phyloP scores from a whole-genome alignment of 345 rosid genomes.

The Kandelia obovata region DNA sequence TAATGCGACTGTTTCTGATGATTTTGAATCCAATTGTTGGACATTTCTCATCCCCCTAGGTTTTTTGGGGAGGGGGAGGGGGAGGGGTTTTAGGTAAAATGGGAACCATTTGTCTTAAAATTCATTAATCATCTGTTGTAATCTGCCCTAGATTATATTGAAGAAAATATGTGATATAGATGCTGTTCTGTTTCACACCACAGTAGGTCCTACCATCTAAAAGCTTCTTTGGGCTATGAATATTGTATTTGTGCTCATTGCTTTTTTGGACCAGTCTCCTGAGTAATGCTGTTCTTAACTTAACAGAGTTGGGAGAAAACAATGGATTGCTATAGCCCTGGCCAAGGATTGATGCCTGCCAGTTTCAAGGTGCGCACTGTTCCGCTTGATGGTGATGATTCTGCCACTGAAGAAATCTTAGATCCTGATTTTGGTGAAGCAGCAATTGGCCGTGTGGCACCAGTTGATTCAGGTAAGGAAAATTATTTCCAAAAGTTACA shows the following conservation, averaged over 20 bases:
- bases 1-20: too few relatives aligned
- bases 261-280: constrained; percentile 5
- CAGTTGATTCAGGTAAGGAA: constrained; percentile 66
- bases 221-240: background rate
- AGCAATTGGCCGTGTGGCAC: constrained; percentile 94
- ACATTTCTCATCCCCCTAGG: too few relatives aligned
- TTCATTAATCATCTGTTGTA: background rate
- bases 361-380: constrained; percentile 83
- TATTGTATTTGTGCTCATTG: background rate
- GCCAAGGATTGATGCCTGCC: constrained; percentile 94
- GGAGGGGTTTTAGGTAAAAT: too few relatives aligned
- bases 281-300: constrained; percentile 1
- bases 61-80: too few relatives aligned
- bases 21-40: too few relatives aligned
- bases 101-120: background rate
- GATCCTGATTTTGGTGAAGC: constrained; percentile 96
- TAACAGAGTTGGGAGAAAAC: constrained; percentile 92
- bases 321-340: constrained; percentile 88
- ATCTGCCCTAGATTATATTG: background rate
- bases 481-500: background rate
- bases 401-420: constrained; percentile 62
- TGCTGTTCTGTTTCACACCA: constrained; percentile 10
- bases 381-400: constrained; percentile 66
- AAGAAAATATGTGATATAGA: background rate
- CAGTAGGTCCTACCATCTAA: constrained; percentile 1